Percentiles rank a stretch among this genome's conserved stretches.
Conservation (phyloP, 345 rosid species). For the Euphorbia pulcherrima region DNA sequence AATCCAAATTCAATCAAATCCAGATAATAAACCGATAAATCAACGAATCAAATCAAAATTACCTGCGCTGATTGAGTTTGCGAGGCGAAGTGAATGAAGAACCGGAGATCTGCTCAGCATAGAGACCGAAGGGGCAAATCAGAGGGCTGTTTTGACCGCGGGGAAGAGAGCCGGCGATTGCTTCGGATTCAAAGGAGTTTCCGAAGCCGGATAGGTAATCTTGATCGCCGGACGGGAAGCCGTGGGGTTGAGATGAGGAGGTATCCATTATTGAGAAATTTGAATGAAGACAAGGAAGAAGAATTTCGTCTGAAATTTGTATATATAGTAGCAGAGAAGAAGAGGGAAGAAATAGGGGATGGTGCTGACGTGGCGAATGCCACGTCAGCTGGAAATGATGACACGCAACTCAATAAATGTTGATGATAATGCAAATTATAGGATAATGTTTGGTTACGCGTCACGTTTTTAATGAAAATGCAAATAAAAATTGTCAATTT, state of each 20-base stretch:
- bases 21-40: neutral
- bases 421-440: no score
- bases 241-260: neutral
- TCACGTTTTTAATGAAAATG: no score
- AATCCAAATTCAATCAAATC: neutral
- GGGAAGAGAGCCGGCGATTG: constrained; percentile 75
- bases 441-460: no score
- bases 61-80: constrained; percentile 71
- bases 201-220: constrained; percentile 63
- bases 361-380: no score
- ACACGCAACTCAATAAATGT: no score
- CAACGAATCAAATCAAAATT: neutral
- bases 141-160: constrained; percentile 83
- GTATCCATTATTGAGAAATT: neutral
- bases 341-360: no score
- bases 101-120: constrained; percentile 96
- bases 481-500: no score
- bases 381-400: no score
- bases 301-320: neutral
- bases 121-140: constrained; percentile 76
- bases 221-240: constrained; percentile 28
- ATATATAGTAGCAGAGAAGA: no score
- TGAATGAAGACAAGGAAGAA: neutral
- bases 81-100: constrained; percentile 94
- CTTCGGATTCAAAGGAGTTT: constrained; percentile 73